Evolutionary conservation across 2,329 filamentous ascomycete species (phyloP).

Genomic region (Apiospora rasikravindrae): DNA sequence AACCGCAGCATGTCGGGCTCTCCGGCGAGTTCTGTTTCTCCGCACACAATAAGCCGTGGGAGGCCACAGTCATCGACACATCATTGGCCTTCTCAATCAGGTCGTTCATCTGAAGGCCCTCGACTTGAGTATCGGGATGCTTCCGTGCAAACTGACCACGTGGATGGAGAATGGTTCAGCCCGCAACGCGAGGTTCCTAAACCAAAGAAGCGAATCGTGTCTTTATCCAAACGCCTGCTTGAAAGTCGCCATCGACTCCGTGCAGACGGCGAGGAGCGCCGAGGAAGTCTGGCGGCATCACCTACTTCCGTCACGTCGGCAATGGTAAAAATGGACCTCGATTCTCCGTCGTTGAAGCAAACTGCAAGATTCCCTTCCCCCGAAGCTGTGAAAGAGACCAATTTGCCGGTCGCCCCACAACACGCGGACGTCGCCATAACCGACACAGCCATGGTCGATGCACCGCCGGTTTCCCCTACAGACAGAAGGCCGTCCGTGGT

Average conservation of each 20-base stretch:
- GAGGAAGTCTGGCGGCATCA: slow-evolving; percentile 34
- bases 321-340: slow-evolving; percentile 46
- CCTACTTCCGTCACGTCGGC: slow-evolving; percentile 37
- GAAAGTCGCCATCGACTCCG: slow-evolving; percentile 52
- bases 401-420: slow-evolving; percentile 22
- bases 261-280: slow-evolving; percentile 46
- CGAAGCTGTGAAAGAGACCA: slow-evolving; percentile 24
- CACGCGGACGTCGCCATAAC: slow-evolving; percentile 25
- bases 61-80: slow-evolving; percentile 23
- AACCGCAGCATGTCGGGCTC: slow-evolving; percentile 60
- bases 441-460: slow-evolving; percentile 42
- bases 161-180: slow-evolving; percentile 59
- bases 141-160: slow-evolving; percentile 60
- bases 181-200: slow-evolving; percentile 41
- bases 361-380: slow-evolving; percentile 28
- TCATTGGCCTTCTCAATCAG: slow-evolving; percentile 35
- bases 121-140: slow-evolving; percentile 55
- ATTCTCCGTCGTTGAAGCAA: slow-evolving; percentile 42
- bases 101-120: slow-evolving; percentile 45
- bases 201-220: slow-evolving; percentile 55
- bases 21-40: slow-evolving; percentile 50
- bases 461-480: slow-evolving; percentile 35
- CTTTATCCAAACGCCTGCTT: slow-evolving; percentile 58
- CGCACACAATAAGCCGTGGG: slow-evolving; percentile 37
- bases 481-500: slow-evolving; percentile 26